Evolutionary conservation across 139 green algal species (phyloP), one percentile per base, ranked within the genome.

Genomic region (Chlamydomonas sp.): DNA sequence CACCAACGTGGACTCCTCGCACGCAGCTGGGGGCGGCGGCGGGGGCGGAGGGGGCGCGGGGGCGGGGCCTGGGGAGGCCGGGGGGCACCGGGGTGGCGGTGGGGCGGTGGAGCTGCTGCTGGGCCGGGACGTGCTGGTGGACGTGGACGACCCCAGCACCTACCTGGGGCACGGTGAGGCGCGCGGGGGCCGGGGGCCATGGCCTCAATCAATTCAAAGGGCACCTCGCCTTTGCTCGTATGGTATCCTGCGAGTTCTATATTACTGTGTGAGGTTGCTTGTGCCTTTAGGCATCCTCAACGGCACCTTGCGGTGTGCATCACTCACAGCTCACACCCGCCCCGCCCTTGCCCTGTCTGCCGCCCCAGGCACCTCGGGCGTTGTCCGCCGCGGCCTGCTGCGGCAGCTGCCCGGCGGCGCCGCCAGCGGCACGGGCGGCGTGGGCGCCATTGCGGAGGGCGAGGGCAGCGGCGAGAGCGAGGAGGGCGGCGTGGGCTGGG

Each of bases 71-170:
- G 4, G 74, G 7, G 1, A 62, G 6, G 10, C 4, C 4, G 5
- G 49, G 15, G 14, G 49, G 7, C 10, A 4, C 18, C 63, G 80
- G 63, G 5, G 18, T 14, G 0, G 66, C 67, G 58, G 59, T n/a
- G 63, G 4, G 60, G 57, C 67, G 58, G 71, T 14, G 10, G 71
- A 86, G 82, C 82, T 86, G 61, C 71, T 80, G 20, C 62, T 86
- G 31, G 83, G 83, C 12, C 83, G 83, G 2, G 73, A 87, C 61
- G 83, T 87, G n/a, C 63, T 80, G 31, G 83, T 87, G 62, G 83
- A 87, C 18, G 73, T 87, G 17, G 73, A 80, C 3, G 73, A 87
- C 83, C 83, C 83, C 1, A 62, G 18, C 10, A 87, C 73, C 3
- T 87, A 87, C 62, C 63, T 87, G 12, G 83, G 83, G 1, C 83